These are phyloP conservation scores for Mucor indicus DNA, from an alignment of 371 early-diverging fungal species.

Conservation along the genomic window DNA sequence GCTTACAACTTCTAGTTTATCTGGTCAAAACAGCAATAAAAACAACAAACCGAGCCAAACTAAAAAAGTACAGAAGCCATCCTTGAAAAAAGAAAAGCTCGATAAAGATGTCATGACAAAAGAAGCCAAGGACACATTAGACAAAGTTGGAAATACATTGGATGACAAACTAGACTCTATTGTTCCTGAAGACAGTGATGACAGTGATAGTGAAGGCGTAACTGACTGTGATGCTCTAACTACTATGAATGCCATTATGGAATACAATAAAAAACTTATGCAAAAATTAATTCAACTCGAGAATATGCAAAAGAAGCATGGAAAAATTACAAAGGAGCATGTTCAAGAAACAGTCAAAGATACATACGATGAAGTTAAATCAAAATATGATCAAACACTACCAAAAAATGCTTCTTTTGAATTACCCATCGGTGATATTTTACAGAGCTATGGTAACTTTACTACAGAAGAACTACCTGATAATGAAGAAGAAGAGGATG, in stretches of 20 bases:
- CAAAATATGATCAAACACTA: conserved; percentile 6
- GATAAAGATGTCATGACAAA: not conserved
- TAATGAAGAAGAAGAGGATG: not conserved
- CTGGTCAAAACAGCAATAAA: no score
- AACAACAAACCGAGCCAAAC: no score
- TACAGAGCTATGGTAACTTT: conserved; percentile 11
- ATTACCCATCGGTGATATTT: conserved; percentile 20
- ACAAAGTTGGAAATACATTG: not conserved
- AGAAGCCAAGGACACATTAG: not conserved
- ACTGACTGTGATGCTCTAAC: conserved; percentile 7
- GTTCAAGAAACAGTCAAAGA: conserved; percentile 5
- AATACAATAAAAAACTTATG: conserved; percentile 17
- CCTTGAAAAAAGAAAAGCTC: not conserved
- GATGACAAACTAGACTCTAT: no score
- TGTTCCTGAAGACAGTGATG: conserved; percentile 3
- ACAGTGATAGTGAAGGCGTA: not conserved
- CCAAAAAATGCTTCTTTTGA: conserved; percentile 12
- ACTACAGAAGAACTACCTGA: conserved; percentile 2
- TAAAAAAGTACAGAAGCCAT: no score
- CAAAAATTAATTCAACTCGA: conserved; percentile 6
- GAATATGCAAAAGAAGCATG: not conserved
- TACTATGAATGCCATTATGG: conserved; percentile 22
- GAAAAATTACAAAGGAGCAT: conserved; percentile 1
- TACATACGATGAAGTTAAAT: conserved; percentile 4
- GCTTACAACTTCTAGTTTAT: no score